Percentiles rank a stretch among this genome's conserved stretches.
Conservation (phyloP, 495 filamentous ascomycete species). For the Mytilinidion resinicola region DNA sequence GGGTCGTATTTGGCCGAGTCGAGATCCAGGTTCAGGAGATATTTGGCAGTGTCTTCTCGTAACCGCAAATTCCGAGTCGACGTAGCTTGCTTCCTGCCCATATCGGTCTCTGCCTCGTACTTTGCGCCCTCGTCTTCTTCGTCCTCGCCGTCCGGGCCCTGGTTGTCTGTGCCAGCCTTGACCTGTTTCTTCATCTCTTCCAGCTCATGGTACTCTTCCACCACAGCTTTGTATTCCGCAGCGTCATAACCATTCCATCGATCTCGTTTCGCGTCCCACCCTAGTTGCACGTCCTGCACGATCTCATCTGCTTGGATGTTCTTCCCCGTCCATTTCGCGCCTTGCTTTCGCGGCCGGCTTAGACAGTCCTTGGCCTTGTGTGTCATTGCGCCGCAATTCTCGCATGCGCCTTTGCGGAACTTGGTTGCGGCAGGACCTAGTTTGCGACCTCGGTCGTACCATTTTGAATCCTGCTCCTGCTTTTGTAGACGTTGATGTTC, state of each 20-base stretch:
- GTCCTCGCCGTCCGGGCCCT: slow-evolving; percentile 48
- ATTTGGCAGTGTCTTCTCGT: slow-evolving; percentile 97
- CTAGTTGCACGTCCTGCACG: slow-evolving; percentile 75
- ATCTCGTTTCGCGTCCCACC: slow-evolving; percentile 98
- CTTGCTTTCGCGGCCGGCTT: slow-evolving; percentile 79
- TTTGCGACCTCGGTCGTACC: slow-evolving; percentile 83
- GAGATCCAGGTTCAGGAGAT: slow-evolving; percentile 86
- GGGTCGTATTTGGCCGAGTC: slow-evolving; percentile 98
- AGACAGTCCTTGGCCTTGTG: slow-evolving; percentile 94
- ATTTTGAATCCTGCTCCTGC: slow-evolving; percentile 63
- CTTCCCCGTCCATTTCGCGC: slow-evolving; percentile 86
- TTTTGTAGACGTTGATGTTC: slow-evolving; percentile 92
- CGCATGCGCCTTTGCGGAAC: slow-evolving; percentile 94
- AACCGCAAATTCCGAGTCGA: slow-evolving; percentile 86
- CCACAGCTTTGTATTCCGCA: slow-evolving; percentile 72
- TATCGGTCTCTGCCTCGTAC: slow-evolving; percentile 95
- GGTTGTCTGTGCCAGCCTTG: slow-evolving; percentile 38
- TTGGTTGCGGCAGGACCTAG: slow-evolving; percentile 82
- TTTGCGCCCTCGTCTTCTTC: slow-evolving; percentile 59
- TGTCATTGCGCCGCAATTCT: slow-evolving; percentile 95
- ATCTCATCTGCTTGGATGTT: slow-evolving; percentile 90
- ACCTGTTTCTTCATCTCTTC: slow-evolving; percentile 68
- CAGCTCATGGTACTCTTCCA: slow-evolving; percentile 80
- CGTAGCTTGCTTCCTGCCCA: slow-evolving; percentile 84
- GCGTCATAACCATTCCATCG: slow-evolving; percentile 96